Base-by-base conservation (phyloP, 768 basidiomycete genomes). In the Amanita polypyramis region DNA sequence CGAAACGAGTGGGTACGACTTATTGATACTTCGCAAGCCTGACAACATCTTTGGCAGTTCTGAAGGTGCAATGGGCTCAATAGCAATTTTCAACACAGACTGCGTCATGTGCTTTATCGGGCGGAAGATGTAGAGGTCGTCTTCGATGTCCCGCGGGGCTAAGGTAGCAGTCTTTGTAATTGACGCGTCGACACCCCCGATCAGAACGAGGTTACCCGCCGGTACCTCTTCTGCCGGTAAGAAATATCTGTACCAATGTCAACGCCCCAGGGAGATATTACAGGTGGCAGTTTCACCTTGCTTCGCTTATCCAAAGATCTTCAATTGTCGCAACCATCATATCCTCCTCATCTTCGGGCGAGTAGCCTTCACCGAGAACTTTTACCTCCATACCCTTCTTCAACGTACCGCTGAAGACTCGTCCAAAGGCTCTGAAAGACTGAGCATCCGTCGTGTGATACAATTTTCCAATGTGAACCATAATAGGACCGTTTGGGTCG, bases 41-140 rank as follows among this genome's bases (percentile, higher is more conserved):
- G 96, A 87, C 51, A 99, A 72, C 96, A 99, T 98, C 63, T 99
- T 99, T 14, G 96, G 96, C 29, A 99, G 72, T 66, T 99, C 96
- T 9, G 94, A 97, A 8, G 96, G 96, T 7, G 87, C 82, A 48
- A 99, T 94, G 9, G 96, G 96, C 65, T 99, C 96, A 45, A 99
- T 96, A 30, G 96, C 95, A 58, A 99, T 82, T 68, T 98, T 98
- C 51, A 99, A 77, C 14, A 98, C 94, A 1, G 94, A 92, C 62
- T 95, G 82, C 4, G 96, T 96, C 72, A 96, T 87, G 63, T 99
- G 96, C 55, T 89, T 91, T 65, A 99, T 82, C 1, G 96, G 95
- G 32, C 80, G 76, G 82, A 98, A 97, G 61, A 96, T 97, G 65
- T 95, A 76, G 2, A 97, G 74, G 55, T 97, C 92, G 11, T 94